These are phyloP conservation scores for Acidiella bohemica DNA, from an alignment of 495 filamentous ascomycete species.

Conservation along the genomic window DNA sequence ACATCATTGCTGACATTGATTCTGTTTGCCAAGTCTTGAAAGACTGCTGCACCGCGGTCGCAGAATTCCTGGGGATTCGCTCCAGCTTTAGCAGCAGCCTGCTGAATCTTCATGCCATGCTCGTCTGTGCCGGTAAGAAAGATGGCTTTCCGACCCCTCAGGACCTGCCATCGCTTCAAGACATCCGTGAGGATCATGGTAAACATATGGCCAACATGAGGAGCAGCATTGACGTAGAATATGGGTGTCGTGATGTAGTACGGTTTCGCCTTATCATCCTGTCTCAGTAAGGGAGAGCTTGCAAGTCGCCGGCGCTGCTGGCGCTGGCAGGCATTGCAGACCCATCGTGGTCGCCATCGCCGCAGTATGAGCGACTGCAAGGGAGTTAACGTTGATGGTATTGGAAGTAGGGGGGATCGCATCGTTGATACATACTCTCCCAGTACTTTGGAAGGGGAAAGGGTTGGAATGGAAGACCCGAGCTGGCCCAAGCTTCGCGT, in stretches of 20 bases:
- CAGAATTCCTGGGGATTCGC: constrained; percentile 51
- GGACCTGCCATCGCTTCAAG: constrained; percentile 80
- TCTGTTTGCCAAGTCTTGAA: constrained; percentile 51
- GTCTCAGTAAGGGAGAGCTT: not conserved
- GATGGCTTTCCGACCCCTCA: constrained; percentile 56
- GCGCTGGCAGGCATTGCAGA: constrained; percentile 12
- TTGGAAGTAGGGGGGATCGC: not conserved
- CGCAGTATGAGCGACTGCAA: constrained; percentile 15
- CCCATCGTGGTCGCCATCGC: constrained; percentile 21
- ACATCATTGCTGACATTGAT: constrained; percentile 59
- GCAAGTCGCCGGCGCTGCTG: constrained; percentile 1
- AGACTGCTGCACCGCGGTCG: constrained; percentile 49
- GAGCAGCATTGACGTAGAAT: constrained; percentile 96
- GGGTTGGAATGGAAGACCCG: not conserved
- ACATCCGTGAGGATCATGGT: constrained; percentile 84
- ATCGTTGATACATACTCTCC: not conserved
- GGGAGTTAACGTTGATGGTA: constrained; percentile 4
- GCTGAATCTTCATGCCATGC: constrained; percentile 94
- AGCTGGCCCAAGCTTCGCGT: too few species aligned
- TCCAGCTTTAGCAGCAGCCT: constrained; percentile 54
- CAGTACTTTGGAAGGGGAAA: not conserved
- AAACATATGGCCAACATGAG: constrained; percentile 91
- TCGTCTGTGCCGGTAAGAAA: constrained; percentile 93
- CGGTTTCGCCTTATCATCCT: constrained; percentile 43
- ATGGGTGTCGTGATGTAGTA: constrained; percentile 96